Percentiles rank a stretch among this genome's conserved stretches.
phyloP scores from a whole-genome alignment of 352 stramenopile genomes.

The Ophiocytium majus region DNA sequence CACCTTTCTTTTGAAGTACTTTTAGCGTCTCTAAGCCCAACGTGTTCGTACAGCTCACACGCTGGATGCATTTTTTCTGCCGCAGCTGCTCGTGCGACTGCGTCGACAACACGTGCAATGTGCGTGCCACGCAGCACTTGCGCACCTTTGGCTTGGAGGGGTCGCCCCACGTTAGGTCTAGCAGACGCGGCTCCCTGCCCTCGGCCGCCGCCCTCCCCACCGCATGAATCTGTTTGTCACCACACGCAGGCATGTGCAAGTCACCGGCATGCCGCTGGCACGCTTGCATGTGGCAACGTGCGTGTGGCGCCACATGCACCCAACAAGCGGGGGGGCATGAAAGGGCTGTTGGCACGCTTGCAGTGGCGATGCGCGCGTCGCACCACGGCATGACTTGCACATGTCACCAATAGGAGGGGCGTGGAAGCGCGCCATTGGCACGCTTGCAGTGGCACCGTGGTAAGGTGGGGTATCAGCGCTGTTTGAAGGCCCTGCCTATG shows the following conservation, averaged over 20 bases:
- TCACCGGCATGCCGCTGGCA: background rate
- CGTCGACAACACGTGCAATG: too few relatives aligned
- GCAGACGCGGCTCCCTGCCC: slow-evolving; percentile 45
- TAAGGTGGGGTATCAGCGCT: too few relatives aligned
- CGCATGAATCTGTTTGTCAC: slow-evolving; percentile 49
- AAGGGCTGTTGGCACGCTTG: background rate
- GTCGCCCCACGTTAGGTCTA: slow-evolving; percentile 47
- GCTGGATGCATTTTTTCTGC: too few relatives aligned
- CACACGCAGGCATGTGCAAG: background rate
- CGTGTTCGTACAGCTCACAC: too few relatives aligned
- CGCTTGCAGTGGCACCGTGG: too few relatives aligned
- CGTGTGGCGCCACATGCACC: background rate
- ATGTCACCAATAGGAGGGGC: background rate
- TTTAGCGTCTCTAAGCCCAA: too few relatives aligned
- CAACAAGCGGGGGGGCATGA: background rate
- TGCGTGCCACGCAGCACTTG: too few relatives aligned
- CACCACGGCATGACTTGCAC: background rate
- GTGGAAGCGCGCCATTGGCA: too few relatives aligned
- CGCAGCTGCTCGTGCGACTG: too few relatives aligned
- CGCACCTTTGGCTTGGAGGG: slow-evolving; percentile 17
- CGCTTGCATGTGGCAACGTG: background rate
- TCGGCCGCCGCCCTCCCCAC: slow-evolving; percentile 35
- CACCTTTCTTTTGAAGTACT: too few relatives aligned
- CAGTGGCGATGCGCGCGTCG: background rate
- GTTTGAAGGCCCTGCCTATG: too few relatives aligned